Evolutionary conservation across 352 stramenopile genomes (phyloP).

Genomic region (Stephanocyclus meneghinianus): DNA sequence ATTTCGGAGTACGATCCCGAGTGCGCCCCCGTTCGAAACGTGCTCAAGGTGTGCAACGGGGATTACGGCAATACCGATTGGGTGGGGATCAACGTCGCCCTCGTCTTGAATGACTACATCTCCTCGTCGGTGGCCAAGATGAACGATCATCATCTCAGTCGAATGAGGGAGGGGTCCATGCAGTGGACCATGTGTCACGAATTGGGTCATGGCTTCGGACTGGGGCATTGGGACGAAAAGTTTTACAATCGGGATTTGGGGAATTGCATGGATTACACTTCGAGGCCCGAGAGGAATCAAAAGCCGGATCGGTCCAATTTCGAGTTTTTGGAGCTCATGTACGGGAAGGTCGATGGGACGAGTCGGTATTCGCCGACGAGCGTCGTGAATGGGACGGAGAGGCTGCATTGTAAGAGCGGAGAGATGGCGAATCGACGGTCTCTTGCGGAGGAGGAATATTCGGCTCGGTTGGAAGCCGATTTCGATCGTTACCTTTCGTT

Average conservation of each 20-base stretch:
- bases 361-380: constrained; percentile 1
- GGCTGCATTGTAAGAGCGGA: constrained; percentile 15
- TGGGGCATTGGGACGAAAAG: constrained; percentile 44
- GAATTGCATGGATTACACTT: constrained; percentile 72
- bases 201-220: constrained; percentile 32
- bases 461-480: neutral
- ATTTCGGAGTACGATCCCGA: constrained; percentile 20
- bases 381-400: constrained; percentile 10
- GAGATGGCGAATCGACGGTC: neutral
- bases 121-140: constrained; percentile 58
- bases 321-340: constrained; percentile 34
- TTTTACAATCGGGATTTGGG: constrained; percentile 48
- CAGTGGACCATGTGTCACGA: constrained; percentile 43
- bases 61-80: constrained; percentile 69
- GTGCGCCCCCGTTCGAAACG: constrained; percentile 37
- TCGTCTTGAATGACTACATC: constrained; percentile 41
- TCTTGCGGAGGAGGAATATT: neutral
- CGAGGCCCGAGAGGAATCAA: constrained; percentile 42
- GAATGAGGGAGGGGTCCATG: constrained; percentile 12
- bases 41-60: constrained; percentile 70
- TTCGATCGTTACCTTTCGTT: neutral
- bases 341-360: constrained; percentile 21
- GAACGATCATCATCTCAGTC: constrained; percentile 67
- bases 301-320: constrained; percentile 21
- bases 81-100: constrained; percentile 60